These are phyloP conservation scores for Neurospora terricola DNA, from an alignment of 495 filamentous ascomycete species.

Conservation along the genomic window DNA sequence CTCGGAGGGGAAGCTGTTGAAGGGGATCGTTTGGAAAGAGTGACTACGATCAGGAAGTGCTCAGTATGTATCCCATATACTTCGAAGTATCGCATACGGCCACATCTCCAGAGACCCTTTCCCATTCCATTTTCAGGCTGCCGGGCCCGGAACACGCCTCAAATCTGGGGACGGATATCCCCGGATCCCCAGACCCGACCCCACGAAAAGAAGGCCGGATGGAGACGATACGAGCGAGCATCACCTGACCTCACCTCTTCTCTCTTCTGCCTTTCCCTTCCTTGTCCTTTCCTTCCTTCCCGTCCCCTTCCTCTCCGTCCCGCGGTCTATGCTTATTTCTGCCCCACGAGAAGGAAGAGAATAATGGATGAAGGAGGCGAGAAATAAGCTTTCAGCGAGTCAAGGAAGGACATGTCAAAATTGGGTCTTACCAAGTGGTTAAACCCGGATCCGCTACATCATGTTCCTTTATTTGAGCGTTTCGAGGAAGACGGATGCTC, in stretches of 20 bases:
- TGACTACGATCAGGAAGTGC: neutral
- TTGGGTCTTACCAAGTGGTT: neutral
- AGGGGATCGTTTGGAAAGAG: neutral
- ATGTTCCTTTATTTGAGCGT: neutral
- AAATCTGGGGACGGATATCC: neutral
- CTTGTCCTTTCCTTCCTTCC: neutral
- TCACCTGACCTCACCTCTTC: neutral
- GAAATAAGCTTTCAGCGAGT: neutral
- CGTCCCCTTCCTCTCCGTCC: neutral
- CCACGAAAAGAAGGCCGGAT: neutral
- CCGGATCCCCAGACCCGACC: neutral
- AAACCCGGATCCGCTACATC: neutral
- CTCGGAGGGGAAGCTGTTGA: neutral
- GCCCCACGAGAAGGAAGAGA: neutral
- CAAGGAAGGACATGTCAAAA: neutral
- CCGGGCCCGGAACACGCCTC: neutral
- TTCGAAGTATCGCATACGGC: too few species aligned
- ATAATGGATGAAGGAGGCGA: neutral
- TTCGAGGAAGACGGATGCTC: neutral
- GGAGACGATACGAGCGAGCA: neutral
- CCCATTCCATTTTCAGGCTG: neutral
- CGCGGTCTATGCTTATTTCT: neutral
- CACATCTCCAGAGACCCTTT: neutral
- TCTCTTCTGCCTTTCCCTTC: neutral
- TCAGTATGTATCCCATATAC: too few species aligned